These are phyloP conservation scores for Leccinum griseonigrum DNA, from an alignment of 1,284 basidiomycete species.

Conservation along the genomic window DNA sequence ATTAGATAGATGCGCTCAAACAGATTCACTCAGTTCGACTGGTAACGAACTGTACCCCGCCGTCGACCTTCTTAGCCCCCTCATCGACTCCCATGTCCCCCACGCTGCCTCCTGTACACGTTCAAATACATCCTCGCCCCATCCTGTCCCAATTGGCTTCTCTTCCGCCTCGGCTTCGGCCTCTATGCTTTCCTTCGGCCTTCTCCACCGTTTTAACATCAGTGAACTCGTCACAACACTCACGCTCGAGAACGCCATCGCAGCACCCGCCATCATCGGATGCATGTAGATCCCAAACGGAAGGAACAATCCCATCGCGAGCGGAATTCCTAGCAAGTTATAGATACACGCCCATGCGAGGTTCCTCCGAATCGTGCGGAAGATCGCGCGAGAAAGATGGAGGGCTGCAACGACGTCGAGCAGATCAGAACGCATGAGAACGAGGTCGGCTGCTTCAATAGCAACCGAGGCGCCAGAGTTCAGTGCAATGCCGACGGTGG, in stretches of 20 bases:
- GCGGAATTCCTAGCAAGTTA: slow-evolving; percentile 93
- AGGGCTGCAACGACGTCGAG: slow-evolving; percentile 97
- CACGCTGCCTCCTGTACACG: slow-evolving; percentile 38
- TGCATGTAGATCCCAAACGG: slow-evolving; percentile 93
- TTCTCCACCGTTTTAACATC: slow-evolving; percentile 82
- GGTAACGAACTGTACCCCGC: slow-evolving; percentile 68
- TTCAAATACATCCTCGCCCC: slow-evolving; percentile 37
- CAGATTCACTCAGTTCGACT: slow-evolving; percentile 59
- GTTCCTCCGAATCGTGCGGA: slow-evolving; percentile 86
- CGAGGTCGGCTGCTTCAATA: slow-evolving; percentile 96
- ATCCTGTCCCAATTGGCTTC: slow-evolving; percentile 22
- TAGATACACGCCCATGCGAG: slow-evolving; percentile 93
- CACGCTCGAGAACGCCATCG: slow-evolving; percentile 98
- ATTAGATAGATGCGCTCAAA: slow-evolving; percentile 13
- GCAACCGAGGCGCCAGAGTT: slow-evolving; percentile 96
- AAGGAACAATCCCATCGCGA: slow-evolving; percentile 96
- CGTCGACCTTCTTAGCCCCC: slow-evolving; percentile 35
- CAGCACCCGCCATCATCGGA: slow-evolving; percentile 96
- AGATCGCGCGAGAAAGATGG: slow-evolving; percentile 87
- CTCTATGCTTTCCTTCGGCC: slow-evolving; percentile 66
- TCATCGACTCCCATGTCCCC: slow-evolving; percentile 46
- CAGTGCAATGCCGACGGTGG: slow-evolving; percentile 94
- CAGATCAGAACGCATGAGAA: slow-evolving; percentile 95
- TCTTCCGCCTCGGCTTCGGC: slow-evolving; percentile 21
- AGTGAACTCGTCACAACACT: slow-evolving; percentile 92